These are phyloP conservation scores for Lathyrus tuberosus DNA, from an alignment of 306 rosid genomes.

Conservation along the genomic window DNA sequence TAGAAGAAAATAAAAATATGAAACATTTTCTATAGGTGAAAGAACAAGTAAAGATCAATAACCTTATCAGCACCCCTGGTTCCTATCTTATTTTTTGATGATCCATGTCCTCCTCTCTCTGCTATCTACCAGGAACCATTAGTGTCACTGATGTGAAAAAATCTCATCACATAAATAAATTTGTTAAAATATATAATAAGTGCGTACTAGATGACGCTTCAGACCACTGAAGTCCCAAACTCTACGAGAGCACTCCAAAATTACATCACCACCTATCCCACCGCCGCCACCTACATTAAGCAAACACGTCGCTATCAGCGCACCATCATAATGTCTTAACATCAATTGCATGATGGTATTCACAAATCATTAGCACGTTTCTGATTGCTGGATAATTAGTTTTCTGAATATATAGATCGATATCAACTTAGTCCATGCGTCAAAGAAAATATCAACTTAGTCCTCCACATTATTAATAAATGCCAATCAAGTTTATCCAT, in stretches of 20 bases:
- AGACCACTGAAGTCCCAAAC: constrained; percentile 94
- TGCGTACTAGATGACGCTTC: constrained; percentile 77
- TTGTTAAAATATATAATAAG: constrained; percentile 29
- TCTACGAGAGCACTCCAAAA: constrained; percentile 75
- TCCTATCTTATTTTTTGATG: constrained; percentile 83
- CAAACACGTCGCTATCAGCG: constrained; percentile 19
- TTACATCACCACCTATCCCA: constrained; percentile 90
- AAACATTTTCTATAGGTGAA: constrained; percentile 24
- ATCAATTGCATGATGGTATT: constrained; percentile 17
- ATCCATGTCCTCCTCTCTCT: constrained; percentile 75
- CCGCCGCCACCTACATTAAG: constrained; percentile 80
- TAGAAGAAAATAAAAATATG: constrained; percentile 22
- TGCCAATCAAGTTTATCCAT: background rate
- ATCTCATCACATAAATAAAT: constrained; percentile 27
- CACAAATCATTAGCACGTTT: constrained; percentile 14
- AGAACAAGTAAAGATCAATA: constrained; percentile 28
- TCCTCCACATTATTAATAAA: background rate
- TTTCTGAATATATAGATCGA: background rate
- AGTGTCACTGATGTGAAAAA: constrained; percentile 33
- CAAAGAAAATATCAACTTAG: background rate
- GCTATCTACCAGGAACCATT: constrained; percentile 60
- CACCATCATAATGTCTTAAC: constrained; percentile 30
- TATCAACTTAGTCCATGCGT: background rate
- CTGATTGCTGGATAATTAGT: background rate
- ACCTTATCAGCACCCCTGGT: constrained; percentile 89